Percentiles rank a stretch among this genome's conserved stretches.
phyloP scores from a whole-genome alignment of 1,139 yeast species.

The Sugiyamaella novakii region DNA sequence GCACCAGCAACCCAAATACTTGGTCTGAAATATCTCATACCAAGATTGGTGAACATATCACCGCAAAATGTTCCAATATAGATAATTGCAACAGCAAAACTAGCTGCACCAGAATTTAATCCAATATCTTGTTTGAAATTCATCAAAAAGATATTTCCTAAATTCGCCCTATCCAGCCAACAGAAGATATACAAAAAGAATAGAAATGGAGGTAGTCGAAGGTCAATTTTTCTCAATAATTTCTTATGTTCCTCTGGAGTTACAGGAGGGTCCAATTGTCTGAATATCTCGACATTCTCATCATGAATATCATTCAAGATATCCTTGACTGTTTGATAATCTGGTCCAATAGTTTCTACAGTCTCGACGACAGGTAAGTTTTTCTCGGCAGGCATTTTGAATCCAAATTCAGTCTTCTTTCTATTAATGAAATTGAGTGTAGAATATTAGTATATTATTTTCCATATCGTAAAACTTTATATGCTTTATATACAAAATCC shows the following conservation, averaged over 20 bases:
- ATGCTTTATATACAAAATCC: too few relatives aligned
- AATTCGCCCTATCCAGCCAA: constrained; percentile 18
- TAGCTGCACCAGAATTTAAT: constrained; percentile 3
- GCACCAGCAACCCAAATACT: constrained; percentile 28
- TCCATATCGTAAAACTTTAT: too few relatives aligned
- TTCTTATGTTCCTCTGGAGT: constrained; percentile 20
- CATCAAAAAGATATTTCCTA: constrained; percentile 15
- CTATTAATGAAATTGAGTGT: too few relatives aligned
- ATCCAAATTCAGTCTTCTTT: too few relatives aligned
- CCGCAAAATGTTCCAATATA: constrained; percentile 21
- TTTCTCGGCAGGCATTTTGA: constrained; percentile 6
- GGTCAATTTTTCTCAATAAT: constrained; percentile 15
- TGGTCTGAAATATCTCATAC: constrained; percentile 20
- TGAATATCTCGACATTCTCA: constrained; percentile 20
- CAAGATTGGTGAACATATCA: constrained; percentile 22
- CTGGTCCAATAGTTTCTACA: constrained; percentile 10
- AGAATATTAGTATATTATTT: too few relatives aligned
- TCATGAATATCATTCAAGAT: constrained; percentile 20
- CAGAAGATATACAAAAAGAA: constrained; percentile 15
- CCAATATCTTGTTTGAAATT: constrained; percentile 16
- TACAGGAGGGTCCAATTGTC: constrained; percentile 21
- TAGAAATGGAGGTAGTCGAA: constrained; percentile 15
- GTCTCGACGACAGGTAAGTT: constrained; percentile 5
- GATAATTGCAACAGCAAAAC: constrained; percentile 20
- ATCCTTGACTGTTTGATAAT: constrained; percentile 17